Evolutionary conservation across 805 yeast species (phyloP), one percentile per base, ranked within the genome.

Genomic region (Teunomyces stri): DNA sequence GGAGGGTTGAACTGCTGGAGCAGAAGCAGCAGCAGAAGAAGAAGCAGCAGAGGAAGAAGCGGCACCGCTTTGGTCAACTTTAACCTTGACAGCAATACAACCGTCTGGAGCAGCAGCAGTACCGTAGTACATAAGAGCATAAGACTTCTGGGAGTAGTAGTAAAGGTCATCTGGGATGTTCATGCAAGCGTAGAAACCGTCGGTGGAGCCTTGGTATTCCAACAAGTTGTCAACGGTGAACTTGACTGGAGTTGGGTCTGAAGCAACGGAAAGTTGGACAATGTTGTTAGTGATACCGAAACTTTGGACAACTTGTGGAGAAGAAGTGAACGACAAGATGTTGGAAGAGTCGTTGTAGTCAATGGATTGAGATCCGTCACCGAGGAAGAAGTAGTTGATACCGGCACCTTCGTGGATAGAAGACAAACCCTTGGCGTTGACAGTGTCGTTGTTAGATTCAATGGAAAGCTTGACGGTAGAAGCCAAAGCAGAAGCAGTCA

Each of bases 391-490:
- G 59, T 72, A 75, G 61, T 66, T 60, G 48, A 72, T 57, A 45
- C 70, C 79, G 44, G 79, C 79, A 54, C 79, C 79, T 55, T 69
- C 75, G 54, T 74, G 80, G 18, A 37, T 37, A 9, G 40, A 37
- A 16, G 40, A 37, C 40, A 49, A 15, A 12, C 50, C 50, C 6
- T 47, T 10, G 12, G 43, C 45, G 41, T 48, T 31, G 12, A 45
- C 40, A 9, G 18, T 36, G 12, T 6, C 2, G 39, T 44, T 6
- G 31, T 18, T 18, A 21, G 51, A 45, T 35, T 39, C 45, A 13
- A 25, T 37, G 13, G 12, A 38, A 15, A 48, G 48, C 12, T 30
- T 16, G 20, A 45, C 39, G 29, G 22, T 36, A 10, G 51, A 48
- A 38, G 43, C 41, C 12, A 16, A 20, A n/a, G 45, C 48, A n/a